Evolutionary conservation across 106 monocot species (phyloP).

Genomic region (Chionographis japonica): DNA sequence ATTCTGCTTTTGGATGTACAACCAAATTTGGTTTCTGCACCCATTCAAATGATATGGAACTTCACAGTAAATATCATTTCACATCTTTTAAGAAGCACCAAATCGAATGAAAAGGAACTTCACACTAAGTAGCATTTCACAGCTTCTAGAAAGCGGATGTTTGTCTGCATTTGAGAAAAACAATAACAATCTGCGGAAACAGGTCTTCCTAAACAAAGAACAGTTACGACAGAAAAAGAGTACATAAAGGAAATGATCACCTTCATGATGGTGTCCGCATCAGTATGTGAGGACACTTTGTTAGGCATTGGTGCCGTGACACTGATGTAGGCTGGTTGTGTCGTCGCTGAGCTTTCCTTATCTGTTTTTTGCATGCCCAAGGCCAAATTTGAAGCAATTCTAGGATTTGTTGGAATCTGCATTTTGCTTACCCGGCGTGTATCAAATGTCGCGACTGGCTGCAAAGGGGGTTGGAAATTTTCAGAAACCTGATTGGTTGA

Average conservation of each 20-base stretch:
- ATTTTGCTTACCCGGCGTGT: conserved; percentile 63
- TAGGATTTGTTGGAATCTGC: conserved; percentile 97
- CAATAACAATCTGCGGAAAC: not conserved
- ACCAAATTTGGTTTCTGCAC: too few species aligned
- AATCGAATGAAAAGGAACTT: too few species aligned
- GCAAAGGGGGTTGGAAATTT: conserved; percentile 38
- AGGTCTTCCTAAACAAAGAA: not conserved
- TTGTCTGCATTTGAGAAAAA: not conserved
- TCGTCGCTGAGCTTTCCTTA: conserved; percentile 37
- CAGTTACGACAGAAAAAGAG: not conserved
- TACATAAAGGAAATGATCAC: conserved; percentile 14
- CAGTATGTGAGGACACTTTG: conserved; percentile 34
- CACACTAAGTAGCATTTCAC: too few species aligned
- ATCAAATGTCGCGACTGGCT: conserved; percentile 28
- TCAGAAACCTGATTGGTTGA: conserved; percentile 48
- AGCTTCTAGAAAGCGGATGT: too few species aligned
- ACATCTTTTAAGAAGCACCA: too few species aligned
- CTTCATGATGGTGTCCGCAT: conserved; percentile 47
- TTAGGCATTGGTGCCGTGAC: conserved; percentile 47
- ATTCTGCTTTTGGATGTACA: too few species aligned
- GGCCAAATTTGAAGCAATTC: conserved; percentile 73
- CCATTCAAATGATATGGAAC: too few species aligned
- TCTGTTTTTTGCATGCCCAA: conserved; percentile 48
- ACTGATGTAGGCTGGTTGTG: conserved; percentile 81
- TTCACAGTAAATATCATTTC: too few species aligned